Evolutionary conservation across 2,329 filamentous ascomycete species (phyloP).

Genomic region (Cladophialophora chaetospira): DNA sequence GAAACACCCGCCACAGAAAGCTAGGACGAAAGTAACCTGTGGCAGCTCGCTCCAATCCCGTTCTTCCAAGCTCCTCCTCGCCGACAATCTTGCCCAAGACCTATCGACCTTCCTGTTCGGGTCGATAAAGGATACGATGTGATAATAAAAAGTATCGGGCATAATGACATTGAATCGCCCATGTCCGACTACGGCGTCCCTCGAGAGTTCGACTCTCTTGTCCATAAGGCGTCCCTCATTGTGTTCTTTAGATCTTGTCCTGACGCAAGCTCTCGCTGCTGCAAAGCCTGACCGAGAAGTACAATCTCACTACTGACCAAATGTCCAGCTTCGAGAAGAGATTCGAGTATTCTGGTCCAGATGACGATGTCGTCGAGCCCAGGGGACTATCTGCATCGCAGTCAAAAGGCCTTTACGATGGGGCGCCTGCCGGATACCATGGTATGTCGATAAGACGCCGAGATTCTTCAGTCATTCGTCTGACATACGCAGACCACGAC

Average conservation of each 20-base stretch:
- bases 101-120: slow-evolving; percentile 15
- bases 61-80: too few relatives aligned
- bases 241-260: neutral
- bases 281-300: neutral
- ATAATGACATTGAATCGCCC: neutral
- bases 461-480: neutral
- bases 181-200: neutral
- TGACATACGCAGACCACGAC: slow-evolving; percentile 35
- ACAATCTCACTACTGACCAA: neutral
- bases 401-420: neutral
- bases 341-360: slow-evolving; percentile 12
- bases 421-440: slow-evolving; percentile 18
- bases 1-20: neutral
- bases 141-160: neutral
- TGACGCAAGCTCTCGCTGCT: neutral
- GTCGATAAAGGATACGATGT: neutral
- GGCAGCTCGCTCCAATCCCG: too few relatives aligned
- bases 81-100: neutral
- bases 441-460: neutral
- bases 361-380: slow-evolving; percentile 11
- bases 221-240: neutral
- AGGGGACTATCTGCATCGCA: slow-evolving; percentile 9
- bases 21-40: neutral
- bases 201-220: neutral
- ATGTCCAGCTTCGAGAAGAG: slow-evolving; percentile 20